Base-by-base conservation (phyloP, 2,329 filamentous ascomycete genomes). In the Cladosporium sphaerospermum region DNA sequence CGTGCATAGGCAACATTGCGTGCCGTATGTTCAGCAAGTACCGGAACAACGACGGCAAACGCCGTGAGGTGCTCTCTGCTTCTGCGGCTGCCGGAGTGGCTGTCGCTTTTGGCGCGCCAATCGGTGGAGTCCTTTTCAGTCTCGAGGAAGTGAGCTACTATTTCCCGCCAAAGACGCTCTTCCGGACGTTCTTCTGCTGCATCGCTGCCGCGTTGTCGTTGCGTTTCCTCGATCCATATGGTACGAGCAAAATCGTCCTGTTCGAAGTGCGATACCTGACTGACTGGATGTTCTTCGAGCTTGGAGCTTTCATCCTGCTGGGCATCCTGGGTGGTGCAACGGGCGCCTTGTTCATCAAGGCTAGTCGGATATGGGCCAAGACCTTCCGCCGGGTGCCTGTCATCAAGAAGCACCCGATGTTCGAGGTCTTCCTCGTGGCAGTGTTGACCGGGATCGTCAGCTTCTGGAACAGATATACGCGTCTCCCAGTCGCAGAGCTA, bases 161-260 rank as follows among this genome's bases (percentile, higher is more conserved):
- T 71, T 97, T 97, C 68, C 92, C 93, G 0, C 89, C 92, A 5
- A 97, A 99, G 73, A 97, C 92, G 0, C 79, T 99, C 8, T 99
- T 99, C 74, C 79, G 93, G 50, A 97, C 93, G 0, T 99, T 99
- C 71, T 97, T 97, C 72, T 97, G 92, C 75, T 97, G 92, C 70
- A 97, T 97, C 62, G 78, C 76, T 32, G 91, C 93, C 1, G 90
- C 93, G 0, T 72, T 99, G 33, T 92, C 91, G 1, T 76, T 99
- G 61, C 96, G 96, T 65, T 96, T 96, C 60, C 76, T 97, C 36
- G 95, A 99, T 62, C 93, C 93, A 0, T 99, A 97, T 63, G 92
- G 92, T 31, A 97, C 91, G 0, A 84, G 88, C 67, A 97, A 99
- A 72, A 95, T 99, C 58, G 93, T 99, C 61, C 80, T 97, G 64